A percentile compares a stretch with the other conserved stretches of the same genome.
These are phyloP conservation scores for Rhytidiadelphus loreus DNA, from an alignment of 225 moss, liverwort and hornwort species.

Conservation along the genomic window DNA sequence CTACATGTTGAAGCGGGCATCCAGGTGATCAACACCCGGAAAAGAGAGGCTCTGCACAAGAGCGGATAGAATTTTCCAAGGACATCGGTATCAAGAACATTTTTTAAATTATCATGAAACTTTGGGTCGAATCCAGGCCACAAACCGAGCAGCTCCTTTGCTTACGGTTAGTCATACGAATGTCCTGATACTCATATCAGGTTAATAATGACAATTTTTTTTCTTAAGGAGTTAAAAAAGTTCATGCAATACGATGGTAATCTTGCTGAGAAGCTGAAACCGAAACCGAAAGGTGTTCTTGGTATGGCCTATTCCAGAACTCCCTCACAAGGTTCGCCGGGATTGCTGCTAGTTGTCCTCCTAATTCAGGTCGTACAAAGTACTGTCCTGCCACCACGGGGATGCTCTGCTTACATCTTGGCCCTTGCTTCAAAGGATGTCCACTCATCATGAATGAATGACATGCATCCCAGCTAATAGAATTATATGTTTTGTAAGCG, in stretches of 20 bases:
- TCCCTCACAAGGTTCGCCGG: slow-evolving; percentile 5
- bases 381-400: slow-evolving; percentile 25
- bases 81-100: neutral
- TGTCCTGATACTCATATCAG: neutral
- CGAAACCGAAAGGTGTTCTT: neutral
- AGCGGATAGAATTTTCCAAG: neutral
- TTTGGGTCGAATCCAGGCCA: neutral
- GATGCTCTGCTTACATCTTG: slow-evolving; percentile 16
- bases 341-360: slow-evolving; percentile 6
- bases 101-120: neutral
- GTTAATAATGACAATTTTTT: neutral
- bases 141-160: neutral
- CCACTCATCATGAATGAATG: slow-evolving; percentile 2
- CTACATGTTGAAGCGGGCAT: neutral
- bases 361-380: neutral
- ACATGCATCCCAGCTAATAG: slow-evolving; percentile 6
- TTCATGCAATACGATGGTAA: neutral
- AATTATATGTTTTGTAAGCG: neutral
- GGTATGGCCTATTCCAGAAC: neutral
- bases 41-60: neutral
- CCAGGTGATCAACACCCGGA: neutral
- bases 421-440: slow-evolving; percentile 3
- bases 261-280: neutral
- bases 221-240: neutral
- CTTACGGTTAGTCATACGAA: neutral